Evolutionary conservation across 345 rosid species (phyloP), one percentile per base, ranked within the genome.

Genomic region (Ceriops zippeliana): DNA sequence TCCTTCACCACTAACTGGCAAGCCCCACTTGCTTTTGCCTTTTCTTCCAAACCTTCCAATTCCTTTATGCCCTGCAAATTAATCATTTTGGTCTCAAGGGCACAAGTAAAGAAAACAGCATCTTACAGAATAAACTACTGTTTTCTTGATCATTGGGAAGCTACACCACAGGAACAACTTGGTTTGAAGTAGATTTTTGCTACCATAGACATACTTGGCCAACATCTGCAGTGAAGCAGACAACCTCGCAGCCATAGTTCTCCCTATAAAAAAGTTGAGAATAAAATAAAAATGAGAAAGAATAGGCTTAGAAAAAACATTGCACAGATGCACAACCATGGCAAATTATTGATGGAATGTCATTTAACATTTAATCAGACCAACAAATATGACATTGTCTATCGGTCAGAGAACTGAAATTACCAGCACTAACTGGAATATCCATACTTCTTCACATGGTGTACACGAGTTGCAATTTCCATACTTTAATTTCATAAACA

Each of bases 201-300:
- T 61, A 32, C 15, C 47, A 24, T 19, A 67, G 52, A 64, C 79
- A 69, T 87, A 91, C 99, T 83, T 95, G 99, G 61, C 98, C 99
- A 82, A 95, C 99, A 73, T 95, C 98, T 0, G 96, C 98, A 7
- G 99, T 95, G 82, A 95, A 95, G 85, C 99, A 95, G 68, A 95
- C 99, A 81, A 95, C 99, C 81, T 95, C 98, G 68, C 98, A 95
- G n/a, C 96, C 96, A 78, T 95, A 95, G 65, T 90, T 95, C 82
- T 91, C 97, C 82, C 97, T 95, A 77, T 27, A 76, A 66, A 42
- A 60, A 28, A 10, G 53, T 52, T 32, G 21, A 69, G 62, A 64
- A 58, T 7, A 21, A 37, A 78, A 46, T 65, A 34, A 16, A 30
- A 65, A 34, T 1, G 0, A 3, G 17, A 35, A 32, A 56, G 24